Evolutionary conservation across 202 grass and related monocot genomes (phyloP), one percentile per base, ranked within the genome.

Genomic region (Eragrostis tef): DNA sequence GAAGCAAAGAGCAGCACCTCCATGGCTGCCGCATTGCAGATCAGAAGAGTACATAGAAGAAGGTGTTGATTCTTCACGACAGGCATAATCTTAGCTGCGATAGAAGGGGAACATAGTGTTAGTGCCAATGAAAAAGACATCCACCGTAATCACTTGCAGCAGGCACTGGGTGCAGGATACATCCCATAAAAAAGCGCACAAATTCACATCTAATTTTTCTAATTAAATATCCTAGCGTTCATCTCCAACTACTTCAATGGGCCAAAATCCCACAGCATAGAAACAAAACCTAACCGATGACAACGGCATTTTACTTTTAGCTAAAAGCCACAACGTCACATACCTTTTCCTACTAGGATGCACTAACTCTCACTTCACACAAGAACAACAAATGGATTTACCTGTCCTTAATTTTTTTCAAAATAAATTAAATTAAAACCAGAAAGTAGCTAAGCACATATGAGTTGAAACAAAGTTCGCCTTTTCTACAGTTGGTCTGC

Each of bases 51-150:
- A 62, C 95, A 98, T 51, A 95, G 74, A 70, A 98, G 80, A 59
- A 94, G 88, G 79, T 98, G 95, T 66, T 98, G 95, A 44, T 87
- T 92, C 81, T 86, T 88, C 44, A 94, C 92, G n/a, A 94, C 92
- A 47, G 95, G 95, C 77, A 98, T 67, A 80, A 98, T 98, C 81
- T 98, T 94, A 73, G 69, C 92, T 98, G 95, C 43, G 74, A 77
- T 16, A 1, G 2, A 52, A 60, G 16, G n/a, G 73, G 6, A 41
- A 43, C 5, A 7, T 64, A 17, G 13, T 51, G 72, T 79, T 39
- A 79, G 24, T 9, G 60, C 17, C 19, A 56, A 7, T 46, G 39
- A 5, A 13, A 47, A 16, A 34, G 12, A 36, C 7, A 58, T 65
- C 31, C 15, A 39, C 64, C 9, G 10, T 6, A 4, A 68, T 49